Base-by-base conservation (phyloP, 345 rosid genomes). In the Orychophragmus violaceus region DNA sequence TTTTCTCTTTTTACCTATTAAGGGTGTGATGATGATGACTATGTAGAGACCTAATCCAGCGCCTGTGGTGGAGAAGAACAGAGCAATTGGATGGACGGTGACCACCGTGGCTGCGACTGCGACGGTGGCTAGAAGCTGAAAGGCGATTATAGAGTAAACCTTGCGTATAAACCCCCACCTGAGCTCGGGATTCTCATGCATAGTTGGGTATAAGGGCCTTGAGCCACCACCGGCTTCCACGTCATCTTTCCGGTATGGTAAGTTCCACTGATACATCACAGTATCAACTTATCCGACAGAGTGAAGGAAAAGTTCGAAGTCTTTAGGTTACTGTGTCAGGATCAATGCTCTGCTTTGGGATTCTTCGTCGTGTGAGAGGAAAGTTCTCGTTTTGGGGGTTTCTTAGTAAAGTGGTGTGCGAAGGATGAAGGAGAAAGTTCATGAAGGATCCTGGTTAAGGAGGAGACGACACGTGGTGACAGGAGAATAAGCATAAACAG, bases 121-220 rank as follows among this genome's bases (percentile, higher is more conserved):
- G 42, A 87, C 68, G 17, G 95, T 87, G 46, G 65, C 76, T 36
- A 90, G 86, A 41, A 90, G 77, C 72, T 90, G 97, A 32, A 90
- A 41, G 64, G 82, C 33, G 39, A 90, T 54, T 58, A 90, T 87
- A 16, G 87, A 77, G 74, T 87, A 90, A 3, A 90, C 74, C 28
- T 90, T 90, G 42, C 95, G 82, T 42, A 87, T 87, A 66, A 87
- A 90, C 3, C 86, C 71, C 97, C 97, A 90, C 28, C 97, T 82
- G 60, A 87, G 82, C 75, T 87, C 77, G 25, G 97, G 95, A 61
- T 75, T 76, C 71, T 90, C 95, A 1, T 78, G 70, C 95, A 90
- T 90, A 78, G 71, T 66, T 51, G 97, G 92, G 55, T 86, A 87
- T 75, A 87, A 78, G 32, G 84, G 82, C 54, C 76, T 77, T 11